Base-by-base conservation (phyloP, 345 rosid species). In the Brassica cretica region DNA sequence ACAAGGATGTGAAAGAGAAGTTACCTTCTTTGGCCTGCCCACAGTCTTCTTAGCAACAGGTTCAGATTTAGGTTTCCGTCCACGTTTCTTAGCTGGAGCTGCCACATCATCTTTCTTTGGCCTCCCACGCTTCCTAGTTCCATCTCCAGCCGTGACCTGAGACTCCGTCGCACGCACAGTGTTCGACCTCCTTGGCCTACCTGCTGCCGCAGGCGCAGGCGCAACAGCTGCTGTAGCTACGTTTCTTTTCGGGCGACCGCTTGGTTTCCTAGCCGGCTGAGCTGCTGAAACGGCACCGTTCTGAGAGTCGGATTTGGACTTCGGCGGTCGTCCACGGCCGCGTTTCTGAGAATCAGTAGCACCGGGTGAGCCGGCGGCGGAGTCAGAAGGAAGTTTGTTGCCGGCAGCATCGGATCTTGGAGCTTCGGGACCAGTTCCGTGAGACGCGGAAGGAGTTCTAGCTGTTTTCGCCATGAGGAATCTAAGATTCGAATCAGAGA, bases 321-420 rank as follows among this genome's bases (percentile, higher is more conserved):
- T 91, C 1, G 91, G 79, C 0, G 97, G 97, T 66, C 97, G 85
- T n/a, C 97, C 94, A 1, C 94, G 94, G 72, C 90, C 86, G 5
- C 89, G 76, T 78, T 86, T 91, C 33, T 72, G 63, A 66, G 82
- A 58, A 70, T 14, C 64, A 14, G 75, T 35, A 6, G 39, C 11
- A 3, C 39, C 9, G 5, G 72, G 27, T 67, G 64, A 21, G 24
- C 24, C 85, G 5, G 83, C 81, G 49, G 72, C 6, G 66, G 2
- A 14, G 21, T 35, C 76, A 14, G 74, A 11, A 7, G 30, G 55
- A 53, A 25, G 46, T 0, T 78, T n/a, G 58, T 14, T 6, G 24
- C 37, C 55, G 41, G 76, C 14, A 15, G n/a, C 1, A 44, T 44
- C 62, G 44, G 77, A 78, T 78, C 82, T 72, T 46, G 73, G 69